A percentile compares a stretch with the other conserved stretches of the same genome.
phyloP scores from a whole-genome alignment of 2,329 filamentous ascomycete genomes.

The Epicoccum sorghinum region DNA sequence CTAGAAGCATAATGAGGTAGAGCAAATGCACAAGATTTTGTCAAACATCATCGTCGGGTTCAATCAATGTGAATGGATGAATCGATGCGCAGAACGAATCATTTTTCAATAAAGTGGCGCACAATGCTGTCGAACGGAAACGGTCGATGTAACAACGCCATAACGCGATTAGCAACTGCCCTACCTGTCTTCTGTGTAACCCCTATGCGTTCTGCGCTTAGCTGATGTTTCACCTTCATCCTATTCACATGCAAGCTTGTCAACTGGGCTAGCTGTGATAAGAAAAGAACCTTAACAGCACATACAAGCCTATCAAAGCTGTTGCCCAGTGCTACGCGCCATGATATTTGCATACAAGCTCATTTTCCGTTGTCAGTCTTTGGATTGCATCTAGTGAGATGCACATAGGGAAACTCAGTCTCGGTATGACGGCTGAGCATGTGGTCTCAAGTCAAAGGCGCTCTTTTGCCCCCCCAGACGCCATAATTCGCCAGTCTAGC shows the following conservation, averaged over 20 bases:
- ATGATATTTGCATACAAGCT: background rate
- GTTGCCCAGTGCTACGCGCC: conserved; percentile 1
- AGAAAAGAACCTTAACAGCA: background rate
- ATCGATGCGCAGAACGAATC: conserved; percentile 5
- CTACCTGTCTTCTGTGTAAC: conserved; percentile 2
- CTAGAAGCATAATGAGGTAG: conserved; percentile 2
- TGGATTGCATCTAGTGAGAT: background rate
- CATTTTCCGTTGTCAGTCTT: background rate
- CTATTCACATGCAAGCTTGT: background rate
- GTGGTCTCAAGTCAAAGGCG: conserved; percentile 5
- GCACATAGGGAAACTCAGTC: background rate
- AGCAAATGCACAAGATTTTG: conserved; percentile 9
- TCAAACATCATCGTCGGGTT: conserved; percentile 2
- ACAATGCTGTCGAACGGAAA: conserved; percentile 7
- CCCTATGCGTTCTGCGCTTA: conserved; percentile 7
- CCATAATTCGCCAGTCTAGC: conserved; percentile 9
- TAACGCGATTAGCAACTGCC: conserved; percentile 17
- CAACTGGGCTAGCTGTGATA: conserved; percentile 1
- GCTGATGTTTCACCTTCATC: conserved; percentile 7
- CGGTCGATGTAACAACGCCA: conserved; percentile 17
- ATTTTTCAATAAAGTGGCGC: conserved; percentile 18
- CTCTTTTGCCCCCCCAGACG: background rate
- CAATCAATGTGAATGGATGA: background rate
- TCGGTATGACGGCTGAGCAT: conserved; percentile 8
- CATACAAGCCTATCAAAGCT: background rate